Conservation (phyloP, 495 filamentous ascomycete genomes). For the Xylaria cubensis region DNA sequence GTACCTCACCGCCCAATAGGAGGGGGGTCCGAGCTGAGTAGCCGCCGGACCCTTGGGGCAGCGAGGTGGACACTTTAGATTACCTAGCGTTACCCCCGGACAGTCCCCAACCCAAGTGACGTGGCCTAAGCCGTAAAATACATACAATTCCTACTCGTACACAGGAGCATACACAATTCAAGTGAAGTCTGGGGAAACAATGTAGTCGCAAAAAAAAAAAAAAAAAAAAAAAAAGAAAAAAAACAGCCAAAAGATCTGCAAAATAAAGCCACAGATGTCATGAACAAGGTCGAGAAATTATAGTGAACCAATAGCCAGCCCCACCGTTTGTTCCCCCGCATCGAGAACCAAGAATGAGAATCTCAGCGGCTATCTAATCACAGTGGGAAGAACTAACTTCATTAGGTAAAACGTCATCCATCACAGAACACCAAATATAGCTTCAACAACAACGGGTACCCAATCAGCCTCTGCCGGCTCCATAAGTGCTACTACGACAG, state of each 20-base stretch:
- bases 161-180: background rate
- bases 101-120: constrained; percentile 1
- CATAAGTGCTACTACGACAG: background rate
- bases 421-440: constrained; percentile 8
- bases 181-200: background rate
- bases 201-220: too few relatives aligned
- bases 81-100: background rate
- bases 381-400: background rate
- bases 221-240: background rate
- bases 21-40: constrained; percentile 9
- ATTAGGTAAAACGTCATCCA: background rate
- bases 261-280: background rate
- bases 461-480: background rate
- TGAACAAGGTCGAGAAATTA: background rate
- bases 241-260: background rate
- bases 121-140: background rate
- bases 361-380: constrained; percentile 10
- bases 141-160: too few relatives aligned
- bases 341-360: background rate
- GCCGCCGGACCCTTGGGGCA: constrained; percentile 16
- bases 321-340: background rate
- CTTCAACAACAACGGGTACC: background rate
- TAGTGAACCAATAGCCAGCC: background rate
- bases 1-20: constrained; percentile 8
- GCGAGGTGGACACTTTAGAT: background rate